Conservation (phyloP, 1,139 yeast species). For the Arxiozyma slooffiae region DNA sequence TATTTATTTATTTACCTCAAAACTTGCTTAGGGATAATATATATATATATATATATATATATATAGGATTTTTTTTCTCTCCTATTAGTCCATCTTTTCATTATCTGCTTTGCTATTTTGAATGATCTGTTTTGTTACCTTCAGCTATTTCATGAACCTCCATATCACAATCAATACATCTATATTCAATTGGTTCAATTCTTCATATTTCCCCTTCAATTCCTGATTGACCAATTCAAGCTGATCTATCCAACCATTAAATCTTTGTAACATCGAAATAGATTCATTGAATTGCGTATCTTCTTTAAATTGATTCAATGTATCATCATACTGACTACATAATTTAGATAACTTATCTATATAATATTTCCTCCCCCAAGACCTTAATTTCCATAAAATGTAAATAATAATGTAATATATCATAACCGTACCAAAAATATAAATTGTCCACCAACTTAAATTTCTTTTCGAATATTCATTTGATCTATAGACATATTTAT, state of each 20-base stretch:
- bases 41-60: background rate
- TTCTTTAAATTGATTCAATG: slow-evolving; percentile 67
- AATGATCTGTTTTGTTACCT: background rate
- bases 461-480: background rate
- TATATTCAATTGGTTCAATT: slow-evolving; percentile 44
- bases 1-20: too few species aligned
- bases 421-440: slow-evolving; percentile 3
- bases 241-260: slow-evolving; percentile 38
- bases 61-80: background rate
- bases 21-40: too few species aligned
- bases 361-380: slow-evolving; percentile 14
- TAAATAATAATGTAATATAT: slow-evolving; percentile 3
- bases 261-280: slow-evolving; percentile 58
- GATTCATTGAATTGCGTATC: slow-evolving; percentile 73
- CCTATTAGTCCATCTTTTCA: background rate
- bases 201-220: slow-evolving; percentile 36
- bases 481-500: too few species aligned
- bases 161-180: slow-evolving; percentile 65
- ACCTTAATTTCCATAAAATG: slow-evolving; percentile 9
- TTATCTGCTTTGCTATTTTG: background rate
- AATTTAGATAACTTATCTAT: slow-evolving; percentile 33
- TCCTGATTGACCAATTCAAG: slow-evolving; percentile 32
- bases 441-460: background rate
- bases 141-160: background rate
- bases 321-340: slow-evolving; percentile 43